Conservation (phyloP, 208 protist genomes). For the Trypanosoma avium region DNA sequence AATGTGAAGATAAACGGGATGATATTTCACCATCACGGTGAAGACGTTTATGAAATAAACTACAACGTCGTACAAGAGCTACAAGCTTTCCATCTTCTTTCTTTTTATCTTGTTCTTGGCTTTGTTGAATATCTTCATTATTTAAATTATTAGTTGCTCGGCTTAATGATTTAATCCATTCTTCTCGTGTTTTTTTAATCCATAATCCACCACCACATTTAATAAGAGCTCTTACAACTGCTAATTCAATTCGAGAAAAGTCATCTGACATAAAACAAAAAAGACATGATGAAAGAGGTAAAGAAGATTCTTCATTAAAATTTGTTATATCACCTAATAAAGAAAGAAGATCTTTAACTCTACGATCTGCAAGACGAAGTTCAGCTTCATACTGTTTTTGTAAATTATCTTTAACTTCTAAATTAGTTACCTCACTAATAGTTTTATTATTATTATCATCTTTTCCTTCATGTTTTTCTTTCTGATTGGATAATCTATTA, state of each 20-base stretch:
- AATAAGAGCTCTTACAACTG: conserved; percentile 67
- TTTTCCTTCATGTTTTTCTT: too few species aligned
- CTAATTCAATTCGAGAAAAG: conserved; percentile 59
- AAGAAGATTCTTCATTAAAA: neutral
- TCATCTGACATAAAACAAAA: conserved; percentile 78
- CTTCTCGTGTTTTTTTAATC: conserved; percentile 48
- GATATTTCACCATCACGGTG: neutral
- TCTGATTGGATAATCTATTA: neutral
- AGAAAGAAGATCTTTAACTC: conserved; percentile 15
- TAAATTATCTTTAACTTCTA: neutral
- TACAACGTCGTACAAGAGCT: conserved; percentile 21
- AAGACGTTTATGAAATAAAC: conserved; percentile 6
- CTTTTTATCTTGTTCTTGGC: conserved; percentile 10
- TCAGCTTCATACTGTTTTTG: conserved; percentile 20
- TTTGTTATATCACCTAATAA: conserved; percentile 6
- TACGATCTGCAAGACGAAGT: conserved; percentile 9
- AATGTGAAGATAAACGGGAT: neutral
- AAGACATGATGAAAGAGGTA: conserved; percentile 5
- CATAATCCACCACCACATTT: conserved; percentile 54
- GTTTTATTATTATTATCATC: neutral
- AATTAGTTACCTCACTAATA: neutral
- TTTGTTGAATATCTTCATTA: neutral
- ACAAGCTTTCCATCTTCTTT: conserved; percentile 24
- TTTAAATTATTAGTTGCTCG: neutral
- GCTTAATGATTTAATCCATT: conserved; percentile 37